Base-by-base conservation (phyloP, 1,284 basidiomycete species). In the Trichosporon coremiiforme region DNA sequence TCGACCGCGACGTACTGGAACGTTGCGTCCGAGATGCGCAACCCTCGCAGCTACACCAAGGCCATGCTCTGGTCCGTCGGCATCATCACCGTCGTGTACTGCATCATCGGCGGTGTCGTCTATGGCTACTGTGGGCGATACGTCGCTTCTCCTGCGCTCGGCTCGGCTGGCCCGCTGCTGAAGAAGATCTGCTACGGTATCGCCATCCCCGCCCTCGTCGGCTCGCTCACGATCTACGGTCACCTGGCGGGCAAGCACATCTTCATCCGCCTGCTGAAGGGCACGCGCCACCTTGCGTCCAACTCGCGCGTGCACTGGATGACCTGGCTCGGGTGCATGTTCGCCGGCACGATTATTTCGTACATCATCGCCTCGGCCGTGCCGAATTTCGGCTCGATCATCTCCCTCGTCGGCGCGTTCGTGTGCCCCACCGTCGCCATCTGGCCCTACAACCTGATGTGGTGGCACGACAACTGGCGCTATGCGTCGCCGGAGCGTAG, bases 201-300 rank as follows among this genome's bases (percentile, higher is more conserved):
- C 50, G 79, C 80, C 20, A 63, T 83, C 12, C 80, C 78, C 4
- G 79, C 78, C 15, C 73, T 84, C n/a, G 67, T 82, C 60, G 78
- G 79, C 22, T 74, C 74, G 20, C 73, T 74, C 45, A 75, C 77
- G 33, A 68, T 83, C 63, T 79, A 79, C 71, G 74, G 70, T 60
- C 79, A 79, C 67, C 70, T 79, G n/a, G 86, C 87, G 13, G 87
- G 88, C 45, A 90, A 90, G 77, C 86, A 88, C 66, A 75, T 90
- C 67, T 90, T 90, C 76, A 85, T 90, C 69, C 86, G 89, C 12
- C 73, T 87, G 67, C 87, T 90, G 76, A 85, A 88, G 15, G 85
- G 86, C 70, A 85, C 87, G 10, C 79, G 79, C 17, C 89, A 90
- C 78, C 78, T 90, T 68, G 85, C 88, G 73, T 84, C 83, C n/a